Percentiles rank a stretch among this genome's conserved stretches.
phyloP scores from a whole-genome alignment of 2,329 filamentous ascomycete genomes.

The Drechslerella stenobrocha region DNA sequence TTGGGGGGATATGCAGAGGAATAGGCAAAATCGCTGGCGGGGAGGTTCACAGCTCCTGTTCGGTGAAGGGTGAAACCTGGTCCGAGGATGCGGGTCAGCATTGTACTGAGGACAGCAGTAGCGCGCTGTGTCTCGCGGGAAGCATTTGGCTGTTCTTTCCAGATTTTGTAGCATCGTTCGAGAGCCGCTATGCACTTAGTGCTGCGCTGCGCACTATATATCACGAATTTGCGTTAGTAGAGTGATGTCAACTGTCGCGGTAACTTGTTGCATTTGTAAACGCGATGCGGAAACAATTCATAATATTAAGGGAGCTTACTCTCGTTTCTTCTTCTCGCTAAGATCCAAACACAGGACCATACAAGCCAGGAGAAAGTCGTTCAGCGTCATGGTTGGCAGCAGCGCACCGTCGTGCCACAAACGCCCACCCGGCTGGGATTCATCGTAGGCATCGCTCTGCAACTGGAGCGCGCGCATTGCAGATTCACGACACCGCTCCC shows the following conservation, averaged over 20 bases:
- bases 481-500: constrained; percentile 16
- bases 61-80: not conserved
- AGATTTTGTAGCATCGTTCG: constrained; percentile 57
- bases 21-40: too few species aligned
- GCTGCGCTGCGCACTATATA: constrained; percentile 5
- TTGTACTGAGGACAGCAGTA: constrained; percentile 57
- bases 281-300: too few species aligned
- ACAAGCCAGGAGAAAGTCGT: constrained; percentile 40
- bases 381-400: constrained; percentile 27
- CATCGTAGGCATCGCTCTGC: constrained; percentile 59
- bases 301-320: constrained; percentile 1
- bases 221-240: too few species aligned
- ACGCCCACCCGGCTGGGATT: constrained; percentile 54
- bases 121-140: constrained; percentile 59
- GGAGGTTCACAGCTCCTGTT: too few species aligned
- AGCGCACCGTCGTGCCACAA: constrained; percentile 43
- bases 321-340: constrained; percentile 27
- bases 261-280: too few species aligned
- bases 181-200: constrained; percentile 54
- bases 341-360: constrained; percentile 55
- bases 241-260: too few species aligned
- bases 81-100: constrained; percentile 53
- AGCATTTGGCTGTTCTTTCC: constrained; percentile 56
- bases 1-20: too few species aligned
- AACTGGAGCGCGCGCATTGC: constrained; percentile 31